Base-by-base conservation (phyloP, 345 rosid genomes). In the Clausena lansium region DNA sequence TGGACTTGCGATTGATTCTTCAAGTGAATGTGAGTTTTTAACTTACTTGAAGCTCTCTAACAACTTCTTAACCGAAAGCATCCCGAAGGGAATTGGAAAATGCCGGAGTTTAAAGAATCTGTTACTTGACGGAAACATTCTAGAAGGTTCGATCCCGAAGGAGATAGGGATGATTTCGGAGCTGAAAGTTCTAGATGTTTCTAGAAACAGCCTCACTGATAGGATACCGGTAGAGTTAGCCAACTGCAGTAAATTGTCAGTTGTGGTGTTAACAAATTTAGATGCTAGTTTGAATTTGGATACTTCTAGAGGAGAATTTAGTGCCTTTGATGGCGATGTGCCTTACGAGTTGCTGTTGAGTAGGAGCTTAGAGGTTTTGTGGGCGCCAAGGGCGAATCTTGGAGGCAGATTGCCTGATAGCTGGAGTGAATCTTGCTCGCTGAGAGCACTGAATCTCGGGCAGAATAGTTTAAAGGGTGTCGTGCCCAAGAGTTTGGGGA, bases 301-400 rank as follows among this genome's bases (percentile, higher is more conserved):
- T 9, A 36, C 20, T 33, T 64, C 13, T 64, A 79, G 83, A 38
- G 83, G 86, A 64, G 94, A 91, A 62, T 91, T 91, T 85, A 91
- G 85, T 75, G 92, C 92, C 50, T 91, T 91, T 73, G 85, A 81
- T 3, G 86, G 85, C 15, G 85, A 79, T 6, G 24, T 91, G 55
- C 91, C 94, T 35, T 57, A 35, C 25, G 86, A 86, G 76, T 65
- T 91, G 66, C 60, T 83, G 67, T 67, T 61, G 73, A 85, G 84
- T 45, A 80, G 83, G 15, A 80, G 79, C 52, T 64, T 91, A 74
- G 85, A 87, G 90, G 80, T 91, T 72, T 74, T 91, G 73, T 88
- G 92, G 94, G 94, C 91, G n/a, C 94, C 94, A 1, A 85, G 94
- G 62, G 92, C 89, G 1, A 91, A 91, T 85, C 88, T 91, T 59